Percentiles rank a stretch among this genome's conserved stretches.
phyloP scores from a whole-genome alignment of 805 yeast genomes.

The Candida piceae region DNA sequence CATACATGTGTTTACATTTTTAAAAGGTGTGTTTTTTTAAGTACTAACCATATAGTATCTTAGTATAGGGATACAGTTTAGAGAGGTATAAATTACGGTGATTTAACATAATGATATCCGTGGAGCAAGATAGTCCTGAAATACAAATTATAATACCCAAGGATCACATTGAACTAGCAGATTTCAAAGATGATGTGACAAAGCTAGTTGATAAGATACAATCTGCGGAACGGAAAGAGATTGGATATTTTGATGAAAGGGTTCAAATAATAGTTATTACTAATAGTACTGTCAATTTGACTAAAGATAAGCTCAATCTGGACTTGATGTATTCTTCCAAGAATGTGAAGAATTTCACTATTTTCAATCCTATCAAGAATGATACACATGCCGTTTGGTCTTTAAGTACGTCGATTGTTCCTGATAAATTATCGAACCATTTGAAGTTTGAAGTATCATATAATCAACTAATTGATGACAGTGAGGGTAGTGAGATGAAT shows the following conservation, averaged over 20 bases:
- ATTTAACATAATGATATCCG: too few species aligned
- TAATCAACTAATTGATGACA: constrained; percentile 7
- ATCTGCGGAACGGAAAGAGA: background rate
- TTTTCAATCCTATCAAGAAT: constrained; percentile 2
- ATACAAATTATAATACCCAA: too few species aligned
- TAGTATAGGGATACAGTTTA: too few species aligned
- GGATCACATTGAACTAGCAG: too few species aligned
- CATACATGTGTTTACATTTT: too few species aligned
- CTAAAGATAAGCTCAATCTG: constrained; percentile 3
- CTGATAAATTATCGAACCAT: constrained; percentile 16
- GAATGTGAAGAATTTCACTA: constrained; percentile 2
- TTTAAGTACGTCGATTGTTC: constrained; percentile 10
- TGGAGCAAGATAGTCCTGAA: too few species aligned
- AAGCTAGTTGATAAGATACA: background rate
- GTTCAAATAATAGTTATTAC: constrained; percentile 9
- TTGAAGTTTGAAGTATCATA: constrained; percentile 15
- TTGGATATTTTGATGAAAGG: constrained; percentile 15
- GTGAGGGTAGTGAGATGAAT: background rate
- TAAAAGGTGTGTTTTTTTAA: too few species aligned
- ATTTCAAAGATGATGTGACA: too few species aligned
- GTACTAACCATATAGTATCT: too few species aligned
- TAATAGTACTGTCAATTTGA: constrained; percentile 1
- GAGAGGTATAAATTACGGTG: too few species aligned
- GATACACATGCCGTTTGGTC: constrained; percentile 13
- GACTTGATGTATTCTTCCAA: constrained; percentile 10